These are phyloP conservation scores for Kandelia obovata DNA, from an alignment of 345 rosid species.

Conservation along the genomic window DNA sequence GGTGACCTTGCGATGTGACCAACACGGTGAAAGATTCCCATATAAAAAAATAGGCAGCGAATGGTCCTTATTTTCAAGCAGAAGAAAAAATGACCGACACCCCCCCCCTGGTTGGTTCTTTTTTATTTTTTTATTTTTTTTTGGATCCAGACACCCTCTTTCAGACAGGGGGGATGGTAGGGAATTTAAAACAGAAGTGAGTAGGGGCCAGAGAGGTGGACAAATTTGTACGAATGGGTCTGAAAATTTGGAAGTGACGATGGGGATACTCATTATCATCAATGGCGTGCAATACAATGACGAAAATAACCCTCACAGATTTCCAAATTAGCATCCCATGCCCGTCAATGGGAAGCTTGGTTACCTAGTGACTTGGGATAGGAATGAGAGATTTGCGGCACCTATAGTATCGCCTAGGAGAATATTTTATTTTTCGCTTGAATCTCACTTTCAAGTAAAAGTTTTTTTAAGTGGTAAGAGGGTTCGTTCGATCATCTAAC, in stretches of 20 bases:
- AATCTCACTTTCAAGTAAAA: too few relatives aligned
- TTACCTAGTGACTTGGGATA: too few relatives aligned
- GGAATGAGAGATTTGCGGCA: too few relatives aligned
- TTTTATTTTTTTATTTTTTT: too few relatives aligned
- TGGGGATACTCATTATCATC: constrained; percentile 5
- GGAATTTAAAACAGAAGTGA: constrained; percentile 9
- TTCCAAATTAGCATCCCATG: constrained; percentile 22
- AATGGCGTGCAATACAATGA: not conserved
- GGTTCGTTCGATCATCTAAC: too few relatives aligned
- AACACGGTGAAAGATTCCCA: constrained; percentile 32
- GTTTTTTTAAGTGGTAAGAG: too few relatives aligned
- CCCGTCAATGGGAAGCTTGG: constrained; percentile 5
- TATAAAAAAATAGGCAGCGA: constrained; percentile 21
- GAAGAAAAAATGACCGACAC: constrained; percentile 40
- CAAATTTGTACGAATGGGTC: constrained; percentile 27
- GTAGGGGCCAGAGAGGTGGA: constrained; percentile 16
- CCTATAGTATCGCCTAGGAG: too few relatives aligned
- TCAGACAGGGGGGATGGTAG: not conserved
- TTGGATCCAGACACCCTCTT: not conserved
- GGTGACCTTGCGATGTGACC: constrained; percentile 14
- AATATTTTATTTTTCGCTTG: too few relatives aligned
- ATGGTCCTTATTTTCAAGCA: constrained; percentile 10
- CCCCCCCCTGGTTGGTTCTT: not conserved
- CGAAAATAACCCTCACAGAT: constrained; percentile 22
- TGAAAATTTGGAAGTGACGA: constrained; percentile 20